Percentiles rank a stretch among this genome's conserved stretches.
phyloP scores from a whole-genome alignment of 495 filamentous ascomycete species.

The Xylaria scruposa region DNA sequence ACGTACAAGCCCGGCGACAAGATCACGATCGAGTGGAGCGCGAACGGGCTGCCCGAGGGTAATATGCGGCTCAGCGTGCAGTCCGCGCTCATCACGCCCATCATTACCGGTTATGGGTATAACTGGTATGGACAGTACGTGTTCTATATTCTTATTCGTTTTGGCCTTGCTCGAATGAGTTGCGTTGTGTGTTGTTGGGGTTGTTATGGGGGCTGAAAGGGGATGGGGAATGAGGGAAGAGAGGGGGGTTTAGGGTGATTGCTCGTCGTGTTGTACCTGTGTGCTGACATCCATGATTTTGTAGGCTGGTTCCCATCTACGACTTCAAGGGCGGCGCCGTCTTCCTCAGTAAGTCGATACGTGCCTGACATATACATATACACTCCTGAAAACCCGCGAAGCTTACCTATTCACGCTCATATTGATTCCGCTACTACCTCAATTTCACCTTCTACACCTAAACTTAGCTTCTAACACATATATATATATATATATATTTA shows the following conservation, averaged over 20 bases:
- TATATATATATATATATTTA: no score
- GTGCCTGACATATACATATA: slow-evolving; percentile 12
- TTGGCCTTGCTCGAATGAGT: slow-evolving; percentile 15
- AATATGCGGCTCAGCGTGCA: background rate
- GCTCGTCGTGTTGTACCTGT: slow-evolving; percentile 10
- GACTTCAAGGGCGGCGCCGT: slow-evolving; percentile 13
- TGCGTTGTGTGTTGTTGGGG: slow-evolving; percentile 7
- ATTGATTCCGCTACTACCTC: no score
- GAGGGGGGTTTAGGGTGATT: background rate
- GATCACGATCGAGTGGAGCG: slow-evolving; percentile 17
- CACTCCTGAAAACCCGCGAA: no score
- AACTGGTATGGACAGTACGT: slow-evolving; percentile 12
- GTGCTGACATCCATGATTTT: slow-evolving; percentile 11
- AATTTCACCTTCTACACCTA: no score
- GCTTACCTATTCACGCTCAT: no score
- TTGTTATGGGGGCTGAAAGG: slow-evolving; percentile 3
- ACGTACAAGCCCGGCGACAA: slow-evolving; percentile 17
- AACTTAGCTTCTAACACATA: no score
- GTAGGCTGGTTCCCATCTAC: slow-evolving; percentile 10
- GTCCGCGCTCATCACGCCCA: slow-evolving; percentile 9
- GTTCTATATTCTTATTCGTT: slow-evolving; percentile 13
- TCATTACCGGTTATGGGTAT: slow-evolving; percentile 9
- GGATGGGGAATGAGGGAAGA: background rate
- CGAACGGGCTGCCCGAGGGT: slow-evolving; percentile 14
- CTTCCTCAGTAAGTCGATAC: slow-evolving; percentile 13